Evolutionary conservation across 306 rosid species (phyloP).

Genomic region (Cucurbita argyrosperma): DNA sequence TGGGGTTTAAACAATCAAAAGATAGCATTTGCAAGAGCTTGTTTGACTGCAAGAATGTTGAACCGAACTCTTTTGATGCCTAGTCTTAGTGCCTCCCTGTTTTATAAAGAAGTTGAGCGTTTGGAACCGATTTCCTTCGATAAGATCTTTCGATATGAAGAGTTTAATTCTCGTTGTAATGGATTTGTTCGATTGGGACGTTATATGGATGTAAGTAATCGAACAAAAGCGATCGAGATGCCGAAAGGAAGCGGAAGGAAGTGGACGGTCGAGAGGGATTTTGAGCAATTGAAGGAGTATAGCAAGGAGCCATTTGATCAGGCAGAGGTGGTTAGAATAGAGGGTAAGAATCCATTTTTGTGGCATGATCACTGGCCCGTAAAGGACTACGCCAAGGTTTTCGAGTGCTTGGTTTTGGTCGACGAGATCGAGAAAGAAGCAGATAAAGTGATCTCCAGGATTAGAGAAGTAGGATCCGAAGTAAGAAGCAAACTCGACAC

Average conservation of each 20-base stretch:
- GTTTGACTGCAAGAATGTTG: conserved; percentile 71
- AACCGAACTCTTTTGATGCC: conserved; percentile 86
- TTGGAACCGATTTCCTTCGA: conserved; percentile 63
- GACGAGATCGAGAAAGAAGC: conserved; percentile 58
- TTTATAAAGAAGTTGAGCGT: conserved; percentile 72
- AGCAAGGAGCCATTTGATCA: conserved; percentile 30
- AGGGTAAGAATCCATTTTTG: conserved; percentile 78
- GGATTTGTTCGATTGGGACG: conserved; percentile 54
- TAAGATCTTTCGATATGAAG: conserved; percentile 52
- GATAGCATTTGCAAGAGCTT: conserved; percentile 84
- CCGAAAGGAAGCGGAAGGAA: conserved; percentile 90
- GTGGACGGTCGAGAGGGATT: conserved; percentile 74
- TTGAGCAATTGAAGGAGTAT: conserved; percentile 48
- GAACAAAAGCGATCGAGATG: conserved; percentile 36
- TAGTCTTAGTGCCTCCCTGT: conserved; percentile 77
- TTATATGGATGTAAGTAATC: conserved; percentile 27
- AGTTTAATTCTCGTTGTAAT: conserved; percentile 48
- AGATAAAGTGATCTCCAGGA: conserved; percentile 51
- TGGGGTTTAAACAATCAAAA: conserved; percentile 96
- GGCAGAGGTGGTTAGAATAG: conserved; percentile 44
- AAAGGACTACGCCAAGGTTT: conserved; percentile 63
- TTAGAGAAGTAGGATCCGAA: conserved; percentile 35
- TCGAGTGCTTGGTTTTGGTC: conserved; percentile 66
- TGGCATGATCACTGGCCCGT: conserved; percentile 99
- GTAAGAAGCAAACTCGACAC: conserved; percentile 9